Base-by-base conservation (phyloP, 2,329 filamentous ascomycete species). In the Beauveria medogensis region DNA sequence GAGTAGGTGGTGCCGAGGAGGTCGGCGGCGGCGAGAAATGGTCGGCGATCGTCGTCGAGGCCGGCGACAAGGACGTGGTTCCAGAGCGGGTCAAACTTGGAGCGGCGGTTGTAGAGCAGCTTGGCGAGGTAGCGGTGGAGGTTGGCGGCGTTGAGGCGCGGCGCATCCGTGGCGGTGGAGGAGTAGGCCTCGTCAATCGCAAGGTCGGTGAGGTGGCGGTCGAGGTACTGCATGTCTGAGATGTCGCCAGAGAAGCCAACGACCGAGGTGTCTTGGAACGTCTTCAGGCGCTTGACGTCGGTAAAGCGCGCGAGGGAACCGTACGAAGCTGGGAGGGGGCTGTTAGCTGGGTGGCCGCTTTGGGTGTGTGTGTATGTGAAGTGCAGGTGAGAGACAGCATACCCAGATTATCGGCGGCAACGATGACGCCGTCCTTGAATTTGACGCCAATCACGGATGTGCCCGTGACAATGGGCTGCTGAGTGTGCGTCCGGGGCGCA, bases 151-250 rank as follows among this genome's bases (percentile, higher is more conserved):
- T 89, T 91, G 70, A 99, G 87, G 67, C 79, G 77, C 26, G 72
- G 67, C 60, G 68, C 34, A 41, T n/a, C 22, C 18, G 41, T 34
- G 52, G 34, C 8, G 34, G 51, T 41, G 73, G 69, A 72, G 66
- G 75, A 82, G 81, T 99, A 97, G 72, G 91, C 89, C 81, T 97
- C 92, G 74, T 89, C 83, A 75, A 95, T 91, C 73, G 90, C 86
- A 69, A 97, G 88, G 65, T 90, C 89, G 71, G 84, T 88, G 68
- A 99, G 88, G 71, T 96, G 86, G 68, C 94, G 88, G 83, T 96
- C 90, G 67, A 99, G 86, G 80, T 95, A 95, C 81, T 99, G 94
- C 94, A 99, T 97, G 80, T 99, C 94, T 66, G 91, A 96, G 69
- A 99, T 88, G 79, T 99, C 94, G 74, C 94, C 94, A 74, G 92